phyloP scores from a whole-genome alignment of 2,329 filamentous ascomycete genomes.

The Diaporthe capsici region DNA sequence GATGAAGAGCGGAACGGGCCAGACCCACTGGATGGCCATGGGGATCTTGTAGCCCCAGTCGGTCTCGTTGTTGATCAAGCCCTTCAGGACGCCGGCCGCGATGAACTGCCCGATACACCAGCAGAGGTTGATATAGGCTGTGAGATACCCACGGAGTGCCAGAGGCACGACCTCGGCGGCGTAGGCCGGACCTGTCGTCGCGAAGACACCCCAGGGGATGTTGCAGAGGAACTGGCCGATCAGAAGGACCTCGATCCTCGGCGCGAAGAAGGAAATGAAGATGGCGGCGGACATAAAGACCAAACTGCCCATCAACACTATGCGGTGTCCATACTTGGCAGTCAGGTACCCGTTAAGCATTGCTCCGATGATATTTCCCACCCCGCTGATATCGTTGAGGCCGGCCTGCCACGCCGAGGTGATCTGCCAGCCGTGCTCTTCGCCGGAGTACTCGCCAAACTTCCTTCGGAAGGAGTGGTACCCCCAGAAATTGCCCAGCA shows the following conservation, averaged over 20 bases:
- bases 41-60: slow-evolving; percentile 47
- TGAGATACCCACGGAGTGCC: slow-evolving; percentile 47
- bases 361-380: slow-evolving; percentile 56
- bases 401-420: slow-evolving; percentile 66
- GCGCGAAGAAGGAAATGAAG: slow-evolving; percentile 65
- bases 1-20: slow-evolving; percentile 44
- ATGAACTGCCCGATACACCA: slow-evolving; percentile 48
- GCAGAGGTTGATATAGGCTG: slow-evolving; percentile 48
- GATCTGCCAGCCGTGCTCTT: slow-evolving; percentile 59
- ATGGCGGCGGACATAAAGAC: slow-evolving; percentile 58
- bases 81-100: slow-evolving; percentile 45
- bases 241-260: slow-evolving; percentile 58
- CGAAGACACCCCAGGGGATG: slow-evolving; percentile 62
- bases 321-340: slow-evolving; percentile 58
- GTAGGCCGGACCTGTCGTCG: slow-evolving; percentile 57
- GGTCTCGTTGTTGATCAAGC: slow-evolving; percentile 44
- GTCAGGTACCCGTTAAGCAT: slow-evolving; percentile 59
- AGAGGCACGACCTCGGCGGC: slow-evolving; percentile 49
- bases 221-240: slow-evolving; percentile 62
- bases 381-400: slow-evolving; percentile 55
- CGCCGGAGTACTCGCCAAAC: slow-evolving; percentile 55
- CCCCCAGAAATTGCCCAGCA: slow-evolving; percentile 62
- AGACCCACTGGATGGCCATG: slow-evolving; percentile 45
- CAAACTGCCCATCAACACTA: slow-evolving; percentile 59
- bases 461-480: slow-evolving; percentile 56